Evolutionary conservation across 1,284 basidiomycete genomes (phyloP), one percentile per base, ranked within the genome.

Genomic region (Heterobasidion annosum): DNA sequence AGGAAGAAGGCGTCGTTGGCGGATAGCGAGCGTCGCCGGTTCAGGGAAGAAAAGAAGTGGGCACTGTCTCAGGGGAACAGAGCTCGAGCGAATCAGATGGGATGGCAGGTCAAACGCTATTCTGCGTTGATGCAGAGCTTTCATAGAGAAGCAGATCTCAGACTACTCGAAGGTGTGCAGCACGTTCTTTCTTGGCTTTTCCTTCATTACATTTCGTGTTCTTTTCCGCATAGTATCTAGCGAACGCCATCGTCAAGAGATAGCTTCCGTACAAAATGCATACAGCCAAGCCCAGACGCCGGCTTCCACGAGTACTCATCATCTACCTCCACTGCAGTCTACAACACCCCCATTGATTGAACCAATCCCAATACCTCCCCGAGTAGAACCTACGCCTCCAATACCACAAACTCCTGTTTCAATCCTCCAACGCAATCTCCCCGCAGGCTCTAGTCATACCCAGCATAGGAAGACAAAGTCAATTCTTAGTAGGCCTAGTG

Each of bases 21-120:
- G 19, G 89, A 90, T 60, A 88, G 82, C 57, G 88, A 91, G 67
- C 80, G 86, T 35, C 76, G 88, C 48, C 75, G 88, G 54, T 88
- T 83, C 70, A 87, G 83, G 70, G 88, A 91, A 68, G 88, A 91
- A 68, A 77, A 81, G 62, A 88, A 91, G 66, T 91, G 88, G 88
- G 88, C 88, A 2, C 64, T 83, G 51, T 84, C 85, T 33, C 80
- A 85, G 65, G 87, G 87, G 0, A 89, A 91, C 64, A 62, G 71
- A 46, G 82, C 84, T 12, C 77, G 87, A 47, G 88, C 87, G 18
- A 73, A 76, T 32, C 83, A 91, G 71, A 81, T 91, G 73, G 82
- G 81, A 60, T 89, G 85, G 83, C 85, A 89, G 65, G 85, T 89
- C 56, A 84, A 85, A 68, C 78, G 83, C 18, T 91, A 88, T 65